Conservation (phyloP, 768 basidiomycete genomes). For the Paxillus ammoniavirescens region DNA sequence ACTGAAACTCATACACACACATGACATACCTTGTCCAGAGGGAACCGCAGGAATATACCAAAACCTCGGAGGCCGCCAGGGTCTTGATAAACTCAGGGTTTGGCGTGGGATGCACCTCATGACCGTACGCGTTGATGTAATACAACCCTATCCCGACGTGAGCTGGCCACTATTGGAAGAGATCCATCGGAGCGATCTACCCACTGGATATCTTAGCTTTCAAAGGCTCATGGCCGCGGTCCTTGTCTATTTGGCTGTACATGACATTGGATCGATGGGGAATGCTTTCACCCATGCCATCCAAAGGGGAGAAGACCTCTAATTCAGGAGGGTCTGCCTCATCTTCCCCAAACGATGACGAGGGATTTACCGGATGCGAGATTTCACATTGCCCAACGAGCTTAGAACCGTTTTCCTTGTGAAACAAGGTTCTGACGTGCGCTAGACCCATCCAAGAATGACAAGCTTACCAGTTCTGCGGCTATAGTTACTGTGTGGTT, state of each 20-base stretch:
- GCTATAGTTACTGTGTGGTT: slow-evolving; percentile 96
- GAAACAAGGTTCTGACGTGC: slow-evolving; percentile 3
- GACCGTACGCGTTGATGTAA: slow-evolving; percentile 90
- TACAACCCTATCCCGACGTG: slow-evolving; percentile 54
- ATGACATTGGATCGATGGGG: slow-evolving; percentile 57
- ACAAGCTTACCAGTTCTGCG: slow-evolving; percentile 65
- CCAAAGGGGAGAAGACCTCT: slow-evolving; percentile 43
- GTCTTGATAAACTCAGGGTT: slow-evolving; percentile 76
- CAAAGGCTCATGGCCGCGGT: slow-evolving; percentile 49
- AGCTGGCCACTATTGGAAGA: not conserved
- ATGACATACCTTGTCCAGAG: slow-evolving; percentile 81
- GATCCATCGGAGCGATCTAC: slow-evolving; percentile 28
- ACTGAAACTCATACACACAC: not conserved
- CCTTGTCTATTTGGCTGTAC: slow-evolving; percentile 58
- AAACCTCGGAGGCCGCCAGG: slow-evolving; percentile 56
- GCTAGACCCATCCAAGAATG: slow-evolving; percentile 51
- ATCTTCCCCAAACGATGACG: slow-evolving; percentile 26
- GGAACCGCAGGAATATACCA: slow-evolving; percentile 93
- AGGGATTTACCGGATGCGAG: slow-evolving; percentile 69
- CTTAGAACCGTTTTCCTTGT: slow-evolving; percentile 67
- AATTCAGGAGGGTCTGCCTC: slow-evolving; percentile 29
- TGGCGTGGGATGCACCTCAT: slow-evolving; percentile 87
- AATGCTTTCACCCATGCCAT: slow-evolving; percentile 51
- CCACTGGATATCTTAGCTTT: slow-evolving; percentile 61
- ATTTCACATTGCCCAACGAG: slow-evolving; percentile 94